These are phyloP conservation scores for Aspergillus saccharolyticus DNA, from an alignment of 495 filamentous ascomycete species.

Conservation along the genomic window DNA sequence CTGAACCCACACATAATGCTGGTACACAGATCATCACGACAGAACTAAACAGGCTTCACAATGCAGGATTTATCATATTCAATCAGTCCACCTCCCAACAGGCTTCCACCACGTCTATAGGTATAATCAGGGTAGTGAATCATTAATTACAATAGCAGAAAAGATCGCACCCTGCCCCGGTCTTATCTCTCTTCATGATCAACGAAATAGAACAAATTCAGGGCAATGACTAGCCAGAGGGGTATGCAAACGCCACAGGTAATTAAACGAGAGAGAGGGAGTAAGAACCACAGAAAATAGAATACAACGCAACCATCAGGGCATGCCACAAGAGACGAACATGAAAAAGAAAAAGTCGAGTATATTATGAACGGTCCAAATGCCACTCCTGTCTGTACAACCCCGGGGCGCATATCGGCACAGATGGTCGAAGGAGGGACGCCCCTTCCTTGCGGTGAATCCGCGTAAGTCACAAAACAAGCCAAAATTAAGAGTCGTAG, in stretches of 20 bases:
- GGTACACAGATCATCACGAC: no score
- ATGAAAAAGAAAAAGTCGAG: conserved; percentile 2
- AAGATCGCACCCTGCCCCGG: conserved; percentile 3
- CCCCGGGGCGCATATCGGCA: conserved; percentile 14
- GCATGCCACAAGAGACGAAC: conserved; percentile 10
- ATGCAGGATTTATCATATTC: not conserved
- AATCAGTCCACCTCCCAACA: not conserved
- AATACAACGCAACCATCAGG: conserved; percentile 10
- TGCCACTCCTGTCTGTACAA: conserved; percentile 24
- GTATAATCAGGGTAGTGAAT: conserved; percentile 1
- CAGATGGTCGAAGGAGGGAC: conserved; percentile 2
- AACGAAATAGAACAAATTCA: conserved; percentile 9
- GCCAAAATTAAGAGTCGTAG: conserved; percentile 1
- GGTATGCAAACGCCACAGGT: conserved; percentile 22
- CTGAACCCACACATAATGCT: no score
- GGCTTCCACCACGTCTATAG: conserved; percentile 1
- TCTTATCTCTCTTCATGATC: conserved; percentile 4
- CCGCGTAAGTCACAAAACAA: conserved; percentile 28
- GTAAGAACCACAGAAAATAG: conserved; percentile 6
- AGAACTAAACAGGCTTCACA: no score
- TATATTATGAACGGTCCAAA: conserved; percentile 14
- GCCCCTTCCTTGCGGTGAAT: conserved; percentile 20
- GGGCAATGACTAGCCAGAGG: conserved; percentile 12
- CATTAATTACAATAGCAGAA: conserved; percentile 1
- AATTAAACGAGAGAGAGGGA: not conserved